Evolutionary conservation across 73 alveolate genomes (phyloP).

Genomic region (Paramecium pentaurelia): DNA sequence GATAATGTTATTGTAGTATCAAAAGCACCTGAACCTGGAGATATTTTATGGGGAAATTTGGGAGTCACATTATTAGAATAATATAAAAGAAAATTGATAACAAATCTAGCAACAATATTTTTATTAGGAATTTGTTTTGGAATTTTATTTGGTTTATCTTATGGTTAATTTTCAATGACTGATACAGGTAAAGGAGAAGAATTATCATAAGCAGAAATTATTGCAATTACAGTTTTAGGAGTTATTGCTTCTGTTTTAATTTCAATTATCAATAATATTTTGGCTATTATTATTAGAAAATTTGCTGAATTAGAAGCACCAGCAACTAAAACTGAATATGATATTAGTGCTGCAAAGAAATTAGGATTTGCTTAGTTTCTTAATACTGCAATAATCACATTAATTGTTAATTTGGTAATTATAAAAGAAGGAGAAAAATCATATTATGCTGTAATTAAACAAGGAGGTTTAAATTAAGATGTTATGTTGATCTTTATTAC

Average conservation of each 20-base stretch:
- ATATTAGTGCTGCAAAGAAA: constrained; percentile 3
- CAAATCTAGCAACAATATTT: not conserved
- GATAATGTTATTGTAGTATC: not conserved
- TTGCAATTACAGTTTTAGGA: not conserved
- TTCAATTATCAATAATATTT: not conserved
- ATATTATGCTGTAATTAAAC: not conserved
- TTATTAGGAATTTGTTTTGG: constrained; percentile 42
- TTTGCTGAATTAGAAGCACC: not conserved
- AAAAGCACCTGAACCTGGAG: constrained; percentile 49
- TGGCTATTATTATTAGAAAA: not conserved
- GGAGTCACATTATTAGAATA: not conserved
- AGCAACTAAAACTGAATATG: not conserved
- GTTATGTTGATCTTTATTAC: constrained; percentile 11
- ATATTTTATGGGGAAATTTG: constrained; percentile 10
- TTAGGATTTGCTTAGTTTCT: constrained; percentile 26
- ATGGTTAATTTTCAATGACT: not conserved
- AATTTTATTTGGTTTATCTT: not conserved
- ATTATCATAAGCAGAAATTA: not conserved
- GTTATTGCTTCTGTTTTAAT: constrained; percentile 4
- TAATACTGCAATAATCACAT: constrained; percentile 11
- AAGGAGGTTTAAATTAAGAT: constrained; percentile 21
- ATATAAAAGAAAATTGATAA: not conserved
- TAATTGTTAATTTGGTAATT: constrained; percentile 23
- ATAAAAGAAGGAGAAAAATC: not conserved
- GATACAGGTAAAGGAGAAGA: not conserved